These are phyloP conservation scores for Mortierella claussenii DNA, from an alignment of 192 early-diverging fungal genomes.

Conservation along the genomic window DNA sequence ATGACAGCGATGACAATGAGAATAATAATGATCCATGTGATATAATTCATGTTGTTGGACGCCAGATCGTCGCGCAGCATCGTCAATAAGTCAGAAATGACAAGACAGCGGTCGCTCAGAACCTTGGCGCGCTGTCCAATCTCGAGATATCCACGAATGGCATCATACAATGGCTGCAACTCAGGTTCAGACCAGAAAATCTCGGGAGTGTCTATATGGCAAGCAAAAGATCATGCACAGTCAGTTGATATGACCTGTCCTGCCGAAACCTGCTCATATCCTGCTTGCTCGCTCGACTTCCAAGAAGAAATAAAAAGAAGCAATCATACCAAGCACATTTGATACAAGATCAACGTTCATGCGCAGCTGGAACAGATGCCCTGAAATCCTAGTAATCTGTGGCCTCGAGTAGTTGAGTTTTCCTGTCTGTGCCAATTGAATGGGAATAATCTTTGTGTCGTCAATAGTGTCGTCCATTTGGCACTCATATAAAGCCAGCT, in stretches of 20 bases:
- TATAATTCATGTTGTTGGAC: constrained; percentile 64
- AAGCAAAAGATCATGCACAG: neutral
- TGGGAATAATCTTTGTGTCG: constrained; percentile 68
- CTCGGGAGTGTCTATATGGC: constrained; percentile 71
- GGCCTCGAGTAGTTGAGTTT: constrained; percentile 60
- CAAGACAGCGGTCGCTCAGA: constrained; percentile 65
- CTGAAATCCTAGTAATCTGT: constrained; percentile 66
- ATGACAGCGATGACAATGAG: constrained; percentile 63
- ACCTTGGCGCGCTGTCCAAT: constrained; percentile 69
- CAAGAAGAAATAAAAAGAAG: neutral
- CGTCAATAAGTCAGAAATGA: constrained; percentile 68
- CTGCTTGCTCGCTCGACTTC: too few species aligned
- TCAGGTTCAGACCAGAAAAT: constrained; percentile 87
- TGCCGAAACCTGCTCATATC: too few species aligned
- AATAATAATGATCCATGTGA: constrained; percentile 72
- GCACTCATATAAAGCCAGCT: constrained; percentile 66
- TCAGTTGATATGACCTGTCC: neutral
- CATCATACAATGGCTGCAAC: constrained; percentile 80
- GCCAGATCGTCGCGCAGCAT: constrained; percentile 72
- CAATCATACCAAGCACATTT: constrained; percentile 75
- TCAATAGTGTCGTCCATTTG: constrained; percentile 72
- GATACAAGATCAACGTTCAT: constrained; percentile 88
- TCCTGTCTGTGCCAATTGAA: constrained; percentile 65
- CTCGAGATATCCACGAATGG: constrained; percentile 82
- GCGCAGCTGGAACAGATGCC: constrained; percentile 75